Evolutionary conservation across 73 alveolate genomes (phyloP).

Genomic region (Effrenium voratum): DNA sequence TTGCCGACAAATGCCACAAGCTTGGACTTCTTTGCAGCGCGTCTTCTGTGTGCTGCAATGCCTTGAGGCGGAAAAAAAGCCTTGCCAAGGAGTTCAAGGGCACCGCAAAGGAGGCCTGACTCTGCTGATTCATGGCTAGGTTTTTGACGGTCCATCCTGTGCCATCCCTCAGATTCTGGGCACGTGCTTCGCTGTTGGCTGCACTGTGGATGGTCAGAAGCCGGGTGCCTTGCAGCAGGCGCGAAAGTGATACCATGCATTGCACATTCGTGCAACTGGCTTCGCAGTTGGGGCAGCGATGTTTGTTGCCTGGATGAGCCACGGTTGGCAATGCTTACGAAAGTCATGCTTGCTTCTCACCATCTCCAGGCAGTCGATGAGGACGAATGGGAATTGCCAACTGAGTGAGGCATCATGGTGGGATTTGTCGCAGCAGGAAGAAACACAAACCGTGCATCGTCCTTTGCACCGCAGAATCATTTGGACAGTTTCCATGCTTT

Average conservation of each 20-base stretch:
- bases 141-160: background rate
- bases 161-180: slow-evolving; percentile 41
- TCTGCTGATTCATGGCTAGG: background rate
- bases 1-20: slow-evolving; percentile 42
- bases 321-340: no score
- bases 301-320: no score
- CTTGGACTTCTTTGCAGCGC: background rate
- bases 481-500: no score
- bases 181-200: slow-evolving; percentile 87
- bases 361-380: slow-evolving; percentile 74
- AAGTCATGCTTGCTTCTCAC: no score
- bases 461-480: no score
- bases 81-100: slow-evolving; percentile 75
- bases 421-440: background rate
- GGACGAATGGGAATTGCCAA: slow-evolving; percentile 85
- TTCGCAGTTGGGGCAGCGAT: no score
- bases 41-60: background rate
- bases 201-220: slow-evolving; percentile 92
- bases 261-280: no score
- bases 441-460: background rate
- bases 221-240: slow-evolving; percentile 82
- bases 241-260: background rate
- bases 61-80: background rate
- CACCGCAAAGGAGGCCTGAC: slow-evolving; percentile 45
- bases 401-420: slow-evolving; percentile 53